Base-by-base conservation (phyloP, 257 asterid species). In the Rehmannia glutinosa region DNA sequence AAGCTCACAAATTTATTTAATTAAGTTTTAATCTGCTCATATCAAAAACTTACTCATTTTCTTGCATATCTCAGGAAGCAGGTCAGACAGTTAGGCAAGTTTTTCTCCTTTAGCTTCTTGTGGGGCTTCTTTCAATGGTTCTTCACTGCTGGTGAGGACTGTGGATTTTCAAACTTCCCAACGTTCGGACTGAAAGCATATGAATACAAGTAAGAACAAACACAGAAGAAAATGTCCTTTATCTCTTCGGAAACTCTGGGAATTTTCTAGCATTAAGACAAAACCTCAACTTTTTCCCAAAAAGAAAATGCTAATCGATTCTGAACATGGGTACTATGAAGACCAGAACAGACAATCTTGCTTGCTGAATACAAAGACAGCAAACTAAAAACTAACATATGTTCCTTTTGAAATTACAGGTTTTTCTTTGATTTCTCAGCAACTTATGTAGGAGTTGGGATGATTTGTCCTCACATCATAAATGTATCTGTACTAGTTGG, bases 361-460 rank as follows among this genome's bases (percentile, higher is more conserved):
- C n/a, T n/a, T n/a, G n/a, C n/a, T n/a, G n/a, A n/a, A n/a, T n/a
- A n/a, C n/a, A n/a, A n/a, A n/a, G n/a, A n/a, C n/a, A n/a, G n/a
- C n/a, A n/a, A n/a, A n/a, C n/a, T n/a, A n/a, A n/a, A n/a, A n/a
- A 28, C 33, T 5, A 66, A 64, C 46, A 60, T 11, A 27, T 16
- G 6, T 32, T 32, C 38, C 0, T 8, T 56, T 49, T 30, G 13
- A 25, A 33, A 38, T 25, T 39, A 50, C 75, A 75, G 79, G 36
- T 75, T 84, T 55, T 84, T 78, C 74, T 84, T 84, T 52, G 87
- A 84, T 73, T 84, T 84, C 85, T 81, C 87, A 15, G 64, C 87
- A 1, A 81, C 85, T n/a, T 84, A 84, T 32, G 83, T 84, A 12
- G 90, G 90, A 20, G 83, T 79, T 69, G 90, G 90, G 20, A 84